These are phyloP conservation scores for Chrysoporthe deuterocubensis DNA, from an alignment of 2,329 filamentous ascomycete genomes.

Conservation along the genomic window DNA sequence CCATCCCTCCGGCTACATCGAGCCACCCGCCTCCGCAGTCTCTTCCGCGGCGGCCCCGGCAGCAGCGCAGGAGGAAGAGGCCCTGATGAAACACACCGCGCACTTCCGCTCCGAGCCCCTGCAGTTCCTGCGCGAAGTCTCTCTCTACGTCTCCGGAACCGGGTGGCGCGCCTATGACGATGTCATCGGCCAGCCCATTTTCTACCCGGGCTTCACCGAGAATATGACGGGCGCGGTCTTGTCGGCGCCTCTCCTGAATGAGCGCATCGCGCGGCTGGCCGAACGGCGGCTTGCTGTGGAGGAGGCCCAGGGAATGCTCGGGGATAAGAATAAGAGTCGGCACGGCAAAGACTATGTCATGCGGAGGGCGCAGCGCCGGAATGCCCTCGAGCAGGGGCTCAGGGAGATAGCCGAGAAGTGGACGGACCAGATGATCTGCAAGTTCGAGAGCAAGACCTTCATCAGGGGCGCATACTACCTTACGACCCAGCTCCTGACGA, in stretches of 20 bases:
- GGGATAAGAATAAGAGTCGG: conserved; percentile 52
- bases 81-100: conserved; percentile 80
- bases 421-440: conserved; percentile 97
- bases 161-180: conserved; percentile 96
- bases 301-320: conserved; percentile 71
- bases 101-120: conserved; percentile 77
- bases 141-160: conserved; percentile 86
- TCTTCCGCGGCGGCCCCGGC: conserved; percentile 4
- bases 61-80: conserved; percentile 61
- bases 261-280: conserved; percentile 77
- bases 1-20: conserved; percentile 71
- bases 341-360: conserved; percentile 47
- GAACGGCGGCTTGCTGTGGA: conserved; percentile 75
- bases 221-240: conserved; percentile 83
- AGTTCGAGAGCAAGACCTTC: conserved; percentile 94
- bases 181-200: conserved; percentile 88
- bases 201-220: conserved; percentile 89
- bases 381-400: conserved; percentile 73
- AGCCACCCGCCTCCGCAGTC: conserved; percentile 46
- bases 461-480: conserved; percentile 93
- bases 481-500: conserved; percentile 81
- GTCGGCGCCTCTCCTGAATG: conserved; percentile 73
- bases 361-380: conserved; percentile 58
- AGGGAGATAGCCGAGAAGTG: conserved; percentile 82
- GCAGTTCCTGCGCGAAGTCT: conserved; percentile 90